Evolutionary conservation across 148 eudicot species (phyloP).

Genomic region (Chenopodium formosanum): DNA sequence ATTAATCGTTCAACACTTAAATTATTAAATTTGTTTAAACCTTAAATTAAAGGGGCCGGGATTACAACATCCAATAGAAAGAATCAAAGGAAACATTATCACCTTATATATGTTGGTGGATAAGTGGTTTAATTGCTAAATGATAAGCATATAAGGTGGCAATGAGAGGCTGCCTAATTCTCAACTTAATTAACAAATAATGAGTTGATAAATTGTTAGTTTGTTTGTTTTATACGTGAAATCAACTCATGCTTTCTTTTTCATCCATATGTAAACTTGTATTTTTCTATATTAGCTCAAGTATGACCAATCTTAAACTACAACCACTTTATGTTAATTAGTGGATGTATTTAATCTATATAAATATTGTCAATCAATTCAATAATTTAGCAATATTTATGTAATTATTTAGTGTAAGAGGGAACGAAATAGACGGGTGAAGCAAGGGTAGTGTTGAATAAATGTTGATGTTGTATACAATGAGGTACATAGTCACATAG

Average conservation of each 20-base stretch:
- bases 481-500: neutral
- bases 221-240: conserved; percentile 7
- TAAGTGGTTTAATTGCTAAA: neutral
- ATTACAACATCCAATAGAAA: no score
- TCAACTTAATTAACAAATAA: conserved; percentile 14
- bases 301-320: neutral
- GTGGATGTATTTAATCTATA: neutral
- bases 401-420: neutral
- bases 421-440: neutral
- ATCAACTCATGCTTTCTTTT: conserved; percentile 13
- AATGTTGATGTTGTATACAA: neutral
- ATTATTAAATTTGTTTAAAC: no score
- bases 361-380: conserved; percentile 1
- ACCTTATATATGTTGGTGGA: neutral
- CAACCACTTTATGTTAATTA: conserved; percentile 12
- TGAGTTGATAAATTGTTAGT: neutral
- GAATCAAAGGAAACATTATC: neutral
- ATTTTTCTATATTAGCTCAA: conserved; percentile 4
- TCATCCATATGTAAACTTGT: neutral
- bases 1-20: no score
- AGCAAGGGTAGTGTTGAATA: neutral
- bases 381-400: neutral
- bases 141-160: neutral
- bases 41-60: no score
- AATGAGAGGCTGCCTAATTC: conserved; percentile 1